Conservation (phyloP, 2,329 filamentous ascomycete genomes). For the Nigrospora oryzae region DNA sequence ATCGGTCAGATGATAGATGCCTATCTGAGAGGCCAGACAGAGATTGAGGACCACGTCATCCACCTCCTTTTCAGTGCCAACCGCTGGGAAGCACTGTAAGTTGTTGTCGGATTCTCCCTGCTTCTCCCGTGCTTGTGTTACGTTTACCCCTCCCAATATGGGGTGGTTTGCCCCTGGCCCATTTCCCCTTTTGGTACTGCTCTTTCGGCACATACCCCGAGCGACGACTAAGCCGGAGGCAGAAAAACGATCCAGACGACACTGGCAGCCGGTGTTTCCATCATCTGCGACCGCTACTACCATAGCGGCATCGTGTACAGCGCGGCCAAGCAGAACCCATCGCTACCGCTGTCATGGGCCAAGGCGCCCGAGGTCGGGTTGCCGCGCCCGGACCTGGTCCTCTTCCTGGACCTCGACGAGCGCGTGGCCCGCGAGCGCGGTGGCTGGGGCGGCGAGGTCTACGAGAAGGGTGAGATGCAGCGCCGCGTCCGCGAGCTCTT, state of each 20-base stretch:
- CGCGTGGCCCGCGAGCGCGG: constrained; percentile 65
- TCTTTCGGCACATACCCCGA: neutral
- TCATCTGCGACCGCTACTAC: constrained; percentile 90
- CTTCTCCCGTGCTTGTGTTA: neutral
- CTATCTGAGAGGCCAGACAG: constrained; percentile 64
- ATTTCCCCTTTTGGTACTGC: neutral
- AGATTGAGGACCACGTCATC: constrained; percentile 81
- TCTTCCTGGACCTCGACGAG: constrained; percentile 79
- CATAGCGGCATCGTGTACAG: constrained; percentile 92
- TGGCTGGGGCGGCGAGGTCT: constrained; percentile 84
- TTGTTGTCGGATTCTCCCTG: constrained; percentile 5
- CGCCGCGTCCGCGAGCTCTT: constrained; percentile 69
- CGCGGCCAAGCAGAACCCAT: constrained; percentile 71
- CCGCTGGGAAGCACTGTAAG: constrained; percentile 67
- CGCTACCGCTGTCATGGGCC: constrained; percentile 69
- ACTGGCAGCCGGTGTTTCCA: constrained; percentile 58
- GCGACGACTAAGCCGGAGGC: neutral
- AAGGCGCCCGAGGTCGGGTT: constrained; percentile 77
- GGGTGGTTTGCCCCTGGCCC: too few species aligned
- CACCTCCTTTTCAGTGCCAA: constrained; percentile 89
- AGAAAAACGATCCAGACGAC: constrained; percentile 43
- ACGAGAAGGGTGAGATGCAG: constrained; percentile 82
- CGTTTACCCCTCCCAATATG: neutral
- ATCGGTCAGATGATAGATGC: constrained; percentile 82
- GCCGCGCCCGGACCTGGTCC: constrained; percentile 75